Percentiles rank a stretch among this genome's conserved stretches.
phyloP scores from a whole-genome alignment of 805 yeast species.

The Monosporozyma solicola region DNA sequence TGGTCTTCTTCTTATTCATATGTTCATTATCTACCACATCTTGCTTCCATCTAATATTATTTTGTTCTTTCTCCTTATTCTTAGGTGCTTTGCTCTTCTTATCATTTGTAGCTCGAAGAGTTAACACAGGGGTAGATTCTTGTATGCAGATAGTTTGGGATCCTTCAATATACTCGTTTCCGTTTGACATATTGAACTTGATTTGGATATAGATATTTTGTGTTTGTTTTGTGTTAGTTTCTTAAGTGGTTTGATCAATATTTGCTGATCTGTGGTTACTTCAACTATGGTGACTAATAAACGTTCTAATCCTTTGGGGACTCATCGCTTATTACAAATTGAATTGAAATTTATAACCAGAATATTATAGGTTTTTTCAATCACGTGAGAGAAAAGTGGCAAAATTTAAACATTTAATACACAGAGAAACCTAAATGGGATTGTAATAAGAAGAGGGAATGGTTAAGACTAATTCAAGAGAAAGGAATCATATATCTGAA shows the following conservation, averaged over 20 bases:
- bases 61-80: constrained; percentile 2
- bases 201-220: background rate
- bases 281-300: background rate
- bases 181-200: background rate
- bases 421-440: background rate
- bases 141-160: constrained; percentile 3
- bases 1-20: constrained; percentile 80
- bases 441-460: background rate
- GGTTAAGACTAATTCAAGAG: background rate
- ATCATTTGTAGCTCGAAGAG: background rate
- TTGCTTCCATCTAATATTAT: constrained; percentile 72
- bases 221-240: background rate
- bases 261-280: background rate
- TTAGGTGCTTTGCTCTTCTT: constrained; percentile 11
- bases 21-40: constrained; percentile 86
- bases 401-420: background rate
- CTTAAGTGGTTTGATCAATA: background rate
- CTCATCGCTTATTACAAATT: background rate
- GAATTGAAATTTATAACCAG: background rate
- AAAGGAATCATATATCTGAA: background rate
- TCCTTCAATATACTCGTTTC: constrained; percentile 6
- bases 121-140: constrained; percentile 2
- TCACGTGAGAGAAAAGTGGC: background rate
- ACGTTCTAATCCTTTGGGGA: background rate
- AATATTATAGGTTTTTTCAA: background rate